Evolutionary conservation across 352 stramenopile species (phyloP), one percentile per base, ranked within the genome.

Genomic region (Phytopythium montanum): DNA sequence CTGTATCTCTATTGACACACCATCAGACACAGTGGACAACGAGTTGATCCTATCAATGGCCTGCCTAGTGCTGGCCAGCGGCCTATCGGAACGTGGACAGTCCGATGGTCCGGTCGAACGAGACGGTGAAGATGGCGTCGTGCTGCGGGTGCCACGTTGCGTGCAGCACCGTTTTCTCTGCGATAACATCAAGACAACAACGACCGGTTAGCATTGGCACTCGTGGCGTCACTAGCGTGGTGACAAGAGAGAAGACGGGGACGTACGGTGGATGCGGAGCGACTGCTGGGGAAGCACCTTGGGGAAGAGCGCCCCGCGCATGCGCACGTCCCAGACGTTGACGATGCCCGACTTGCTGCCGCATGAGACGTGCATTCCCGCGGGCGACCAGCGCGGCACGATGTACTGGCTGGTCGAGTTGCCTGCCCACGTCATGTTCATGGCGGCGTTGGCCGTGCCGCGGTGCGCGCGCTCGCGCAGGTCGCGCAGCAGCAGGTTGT

Each of bases 61-160:
- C n/a, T n/a, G n/a, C n/a, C n/a, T n/a, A n/a, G 14, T 19, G n/a
- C 41, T 14, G 25, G 25, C 33, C 16, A 14, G 38, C 10, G 14
- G 23, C n/a, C 62, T 73, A 90, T 46, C 77, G 76, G 60, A 93
- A 95, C 33, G 83, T 92, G 21, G 92, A 60, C 50, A 94, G 55
- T 4, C 86, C 86, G 25, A 95, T 70, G 13, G 73, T 88, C 52
- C 86, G 80, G 52, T 95, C 86, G 66, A 88, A 74, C 5, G 86
- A 95, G 66, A 95, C 79, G 12, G 72, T 95, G 61, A 95, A 88
- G 66, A 95, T 85, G 52, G 82, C 86, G 60, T 95, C 83, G 71
- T 95, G 85, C 9, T 71, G 76, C 31, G 86, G 79, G 56, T 92
- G 82, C 86, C 86, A 95, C n/a, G 80, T 91, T 56, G 81, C 84